phyloP scores from a whole-genome alignment of 2,329 filamentous ascomycete genomes.

The Penicillium nordicum region DNA sequence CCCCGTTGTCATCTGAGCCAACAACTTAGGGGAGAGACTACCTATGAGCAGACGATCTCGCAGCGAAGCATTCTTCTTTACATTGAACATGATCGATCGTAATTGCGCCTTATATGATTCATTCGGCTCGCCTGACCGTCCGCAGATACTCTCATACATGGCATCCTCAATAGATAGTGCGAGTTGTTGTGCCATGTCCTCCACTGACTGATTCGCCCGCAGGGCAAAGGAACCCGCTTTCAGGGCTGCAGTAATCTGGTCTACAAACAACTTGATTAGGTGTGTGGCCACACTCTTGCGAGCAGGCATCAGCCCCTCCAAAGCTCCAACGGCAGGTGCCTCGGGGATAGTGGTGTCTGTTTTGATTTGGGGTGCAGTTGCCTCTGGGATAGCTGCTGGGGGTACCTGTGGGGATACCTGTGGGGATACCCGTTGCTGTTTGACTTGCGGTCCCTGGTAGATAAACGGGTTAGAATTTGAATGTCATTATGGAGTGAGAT shows the following conservation, averaged over 20 bases:
- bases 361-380: constrained; percentile 32
- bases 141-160: constrained; percentile 53
- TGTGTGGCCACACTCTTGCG: constrained; percentile 68
- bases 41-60: constrained; percentile 71
- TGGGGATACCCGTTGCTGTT: constrained; percentile 41
- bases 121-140: constrained; percentile 51
- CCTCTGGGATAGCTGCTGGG: constrained; percentile 20
- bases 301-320: constrained; percentile 54
- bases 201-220: constrained; percentile 60
- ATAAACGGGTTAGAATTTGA: constrained; percentile 24
- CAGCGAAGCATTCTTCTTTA: constrained; percentile 82
- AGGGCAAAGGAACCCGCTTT: constrained; percentile 63
- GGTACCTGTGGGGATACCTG: constrained; percentile 23
- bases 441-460: constrained; percentile 39
- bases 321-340: constrained; percentile 31
- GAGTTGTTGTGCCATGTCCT: constrained; percentile 64
- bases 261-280: constrained; percentile 65
- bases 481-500: background rate
- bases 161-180: constrained; percentile 77
- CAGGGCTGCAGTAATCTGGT: constrained; percentile 63
- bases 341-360: constrained; percentile 34
- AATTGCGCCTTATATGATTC: constrained; percentile 62
- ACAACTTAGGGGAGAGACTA: constrained; percentile 66
- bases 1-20: constrained; percentile 84
- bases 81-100: constrained; percentile 75